Percentiles rank a stretch among this genome's conserved stretches.
These are phyloP conservation scores for Knufia fluminis DNA, from an alignment of 2,329 filamentous ascomycete species.

Conservation along the genomic window DNA sequence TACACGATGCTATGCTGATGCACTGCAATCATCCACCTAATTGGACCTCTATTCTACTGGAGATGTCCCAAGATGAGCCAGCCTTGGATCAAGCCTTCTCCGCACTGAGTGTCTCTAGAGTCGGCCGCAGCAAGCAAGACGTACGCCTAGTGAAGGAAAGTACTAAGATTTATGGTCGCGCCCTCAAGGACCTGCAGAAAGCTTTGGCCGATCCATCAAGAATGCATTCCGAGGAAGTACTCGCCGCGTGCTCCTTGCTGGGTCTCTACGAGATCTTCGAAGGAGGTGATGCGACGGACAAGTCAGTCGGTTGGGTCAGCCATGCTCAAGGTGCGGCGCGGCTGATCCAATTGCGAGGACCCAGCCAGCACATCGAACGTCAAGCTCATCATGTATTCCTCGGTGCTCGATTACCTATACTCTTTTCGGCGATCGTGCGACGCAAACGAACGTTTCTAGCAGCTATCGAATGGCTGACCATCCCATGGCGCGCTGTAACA, in stretches of 20 bases:
- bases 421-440: constrained; percentile 18
- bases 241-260: constrained; percentile 30
- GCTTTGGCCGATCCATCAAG: constrained; percentile 27
- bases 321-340: constrained; percentile 20
- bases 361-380: constrained; percentile 13
- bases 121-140: constrained; percentile 22
- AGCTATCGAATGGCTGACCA: constrained; percentile 27
- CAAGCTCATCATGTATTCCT: constrained; percentile 18
- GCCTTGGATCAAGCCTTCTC: constrained; percentile 19
- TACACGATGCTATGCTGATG: constrained; percentile 16
- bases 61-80: constrained; percentile 14
- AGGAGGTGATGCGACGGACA: constrained; percentile 12
- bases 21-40: constrained; percentile 19
- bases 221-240: constrained; percentile 29
- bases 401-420: constrained; percentile 16
- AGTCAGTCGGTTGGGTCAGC: constrained; percentile 18
- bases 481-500: constrained; percentile 27
- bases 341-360: constrained; percentile 18
- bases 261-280: constrained; percentile 28
- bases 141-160: constrained; percentile 25
- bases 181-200: constrained; percentile 29
- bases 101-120: constrained; percentile 20
- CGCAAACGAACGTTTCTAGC: constrained; percentile 27
- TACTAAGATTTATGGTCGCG: constrained; percentile 28
- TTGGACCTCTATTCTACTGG: constrained; percentile 18